Conservation (phyloP, 1,284 basidiomycete genomes). For the Inonotus obliquus region DNA sequence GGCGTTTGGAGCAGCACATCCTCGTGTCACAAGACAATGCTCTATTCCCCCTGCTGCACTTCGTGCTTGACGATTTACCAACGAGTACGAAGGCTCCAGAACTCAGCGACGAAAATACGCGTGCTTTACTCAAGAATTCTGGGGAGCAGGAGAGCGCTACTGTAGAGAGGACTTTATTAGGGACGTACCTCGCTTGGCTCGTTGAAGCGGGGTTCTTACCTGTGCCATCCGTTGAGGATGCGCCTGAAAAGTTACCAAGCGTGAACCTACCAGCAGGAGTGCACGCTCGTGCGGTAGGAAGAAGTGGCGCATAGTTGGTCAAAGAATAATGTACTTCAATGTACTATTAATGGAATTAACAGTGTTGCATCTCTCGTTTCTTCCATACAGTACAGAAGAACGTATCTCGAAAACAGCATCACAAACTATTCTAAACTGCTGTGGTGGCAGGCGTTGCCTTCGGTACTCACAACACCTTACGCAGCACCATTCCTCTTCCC, state of each 20-base stretch:
- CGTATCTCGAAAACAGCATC: too few relatives aligned
- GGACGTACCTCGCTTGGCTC: slow-evolving; percentile 93
- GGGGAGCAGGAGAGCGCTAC: slow-evolving; percentile 48
- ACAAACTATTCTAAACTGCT: too few relatives aligned
- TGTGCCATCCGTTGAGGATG: slow-evolving; percentile 38
- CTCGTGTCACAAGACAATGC: slow-evolving; percentile 86
- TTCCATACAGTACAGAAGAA: too few relatives aligned
- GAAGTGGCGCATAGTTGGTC: slow-evolving; percentile 36
- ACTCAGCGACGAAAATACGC: slow-evolving; percentile 85
- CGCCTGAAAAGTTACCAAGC: slow-evolving; percentile 44
- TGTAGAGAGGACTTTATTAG: slow-evolving; percentile 76
- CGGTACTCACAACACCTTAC: too few relatives aligned
- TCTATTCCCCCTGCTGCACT: slow-evolving; percentile 94
- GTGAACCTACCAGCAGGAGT: slow-evolving; percentile 25
- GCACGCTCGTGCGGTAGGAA: slow-evolving; percentile 40
- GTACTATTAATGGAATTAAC: too few relatives aligned
- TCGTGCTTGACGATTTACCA: slow-evolving; percentile 95
- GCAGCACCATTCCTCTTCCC: too few relatives aligned
- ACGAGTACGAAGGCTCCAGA: slow-evolving; percentile 95
- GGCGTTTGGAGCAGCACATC: slow-evolving; percentile 91
- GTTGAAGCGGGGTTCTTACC: slow-evolving; percentile 85
- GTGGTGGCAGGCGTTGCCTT: too few relatives aligned
- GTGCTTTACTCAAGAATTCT: slow-evolving; percentile 52
- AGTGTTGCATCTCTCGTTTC: too few relatives aligned
- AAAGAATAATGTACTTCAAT: too few relatives aligned